Evolutionary conservation across 371 early-diverging fungal genomes (phyloP), one percentile per base, ranked within the genome.

Genomic region (Rhizopus arrhizus): DNA sequence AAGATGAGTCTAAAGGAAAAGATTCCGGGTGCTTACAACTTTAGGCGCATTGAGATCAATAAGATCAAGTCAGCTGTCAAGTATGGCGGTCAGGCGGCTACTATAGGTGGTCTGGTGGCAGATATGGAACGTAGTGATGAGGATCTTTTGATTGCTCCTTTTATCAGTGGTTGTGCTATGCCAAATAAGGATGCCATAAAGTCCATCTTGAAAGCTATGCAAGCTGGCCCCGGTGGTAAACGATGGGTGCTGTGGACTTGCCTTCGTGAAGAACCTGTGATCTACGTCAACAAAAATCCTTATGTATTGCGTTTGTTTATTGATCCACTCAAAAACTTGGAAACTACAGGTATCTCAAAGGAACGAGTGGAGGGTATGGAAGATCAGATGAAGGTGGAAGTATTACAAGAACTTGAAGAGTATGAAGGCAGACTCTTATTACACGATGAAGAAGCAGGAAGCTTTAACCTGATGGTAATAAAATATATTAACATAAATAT

Each of bases 281-380:
- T 90, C 4, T 90, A 89, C 63, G 76, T 89, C 53, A 86, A 87
- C 61, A 67, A 64, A 16, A 62, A 75, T 8, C 88, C 88, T 0
- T 85, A 81, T 60, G 88, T 87, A 2, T 59, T 87, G 42, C 75
- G 88, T 8, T 34, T 84, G 38, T 83, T 81, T 65, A 77, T 71
- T 6, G 83, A 87, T 53, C 87, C 84, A 10, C 56, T 85, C 28
- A 78, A 82, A 62, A 89, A 85, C 47, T 60, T 83, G 42, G 86
- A 83, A 52, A 80, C 82, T 0, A 86, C 87, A 10, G 89, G 90
- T 22, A 88, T 89, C 48, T 76, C 80, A 15, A 66, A 70, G 4
- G 85, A 87, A 48, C 66, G 87, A 16, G 87, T 90, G 9, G 86
- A 90, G 47, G 52, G 54, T 36, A 89, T 89, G 83, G 90, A 90